Evolutionary conservation across 1,284 basidiomycete species (phyloP).

Genomic region (Trichosporon ovoides): DNA sequence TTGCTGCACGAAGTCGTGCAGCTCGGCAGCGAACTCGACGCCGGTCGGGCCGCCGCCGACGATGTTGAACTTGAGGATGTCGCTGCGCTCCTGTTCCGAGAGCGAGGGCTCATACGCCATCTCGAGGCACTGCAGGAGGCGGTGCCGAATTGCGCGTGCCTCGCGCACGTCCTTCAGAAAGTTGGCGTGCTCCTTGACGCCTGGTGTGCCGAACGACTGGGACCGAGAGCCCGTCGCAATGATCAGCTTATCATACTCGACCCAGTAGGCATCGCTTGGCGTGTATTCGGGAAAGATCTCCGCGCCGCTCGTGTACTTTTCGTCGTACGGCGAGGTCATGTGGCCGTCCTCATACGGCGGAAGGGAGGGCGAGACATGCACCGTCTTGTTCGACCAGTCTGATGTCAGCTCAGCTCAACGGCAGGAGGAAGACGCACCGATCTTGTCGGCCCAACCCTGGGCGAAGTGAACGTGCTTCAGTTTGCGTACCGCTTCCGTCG

Average conservation of each 20-base stretch:
- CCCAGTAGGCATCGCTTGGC: constrained; percentile 48
- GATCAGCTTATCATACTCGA: constrained; percentile 74
- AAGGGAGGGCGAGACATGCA: constrained; percentile 49
- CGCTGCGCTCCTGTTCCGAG: constrained; percentile 60
- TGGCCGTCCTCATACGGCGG: constrained; percentile 19
- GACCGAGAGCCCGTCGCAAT: constrained; percentile 78
- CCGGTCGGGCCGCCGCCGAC: constrained; percentile 62
- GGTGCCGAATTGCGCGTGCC: constrained; percentile 68
- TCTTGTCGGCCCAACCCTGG: constrained; percentile 50
- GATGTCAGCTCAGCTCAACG: constrained; percentile 12
- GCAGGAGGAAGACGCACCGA: constrained; percentile 27
- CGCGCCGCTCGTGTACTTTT: constrained; percentile 8
- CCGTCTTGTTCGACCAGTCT: constrained; percentile 61
- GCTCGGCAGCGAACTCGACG: constrained; percentile 77
- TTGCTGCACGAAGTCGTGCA: constrained; percentile 59
- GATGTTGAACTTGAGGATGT: constrained; percentile 70
- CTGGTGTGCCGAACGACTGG: constrained; percentile 59
- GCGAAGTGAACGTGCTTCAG: constrained; percentile 34
- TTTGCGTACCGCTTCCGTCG: constrained; percentile 67
- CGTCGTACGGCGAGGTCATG: constrained; percentile 5
- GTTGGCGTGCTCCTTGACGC: constrained; percentile 68
- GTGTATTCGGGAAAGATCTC: constrained; percentile 47
- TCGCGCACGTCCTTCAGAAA: constrained; percentile 80
- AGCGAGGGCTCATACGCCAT: constrained; percentile 67
- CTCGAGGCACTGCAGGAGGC: constrained; percentile 74